A percentile compares a stretch with the other conserved stretches of the same genome.
Evolutionary conservation across 192 early-diverging fungal species (phyloP).

Genomic region (Backusella macrospora): DNA sequence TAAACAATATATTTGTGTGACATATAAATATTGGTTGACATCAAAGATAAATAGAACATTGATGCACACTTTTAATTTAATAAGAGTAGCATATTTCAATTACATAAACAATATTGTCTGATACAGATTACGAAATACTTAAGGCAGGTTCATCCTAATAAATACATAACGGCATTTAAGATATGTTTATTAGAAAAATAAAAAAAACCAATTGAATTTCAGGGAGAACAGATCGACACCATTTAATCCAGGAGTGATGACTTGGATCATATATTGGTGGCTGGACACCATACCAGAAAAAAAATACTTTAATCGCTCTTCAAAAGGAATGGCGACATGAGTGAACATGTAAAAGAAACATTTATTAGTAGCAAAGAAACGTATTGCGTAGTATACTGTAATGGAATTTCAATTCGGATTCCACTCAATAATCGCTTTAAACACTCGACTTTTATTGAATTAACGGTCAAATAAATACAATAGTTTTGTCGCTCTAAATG

Average conservation of each 20-base stretch:
- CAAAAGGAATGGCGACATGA: slow-evolving; percentile 8
- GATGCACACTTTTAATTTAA: not conserved
- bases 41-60: not conserved
- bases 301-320: slow-evolving; percentile 1
- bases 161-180: no score
- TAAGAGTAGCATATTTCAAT: not conserved
- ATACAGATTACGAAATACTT: no score
- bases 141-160: no score
- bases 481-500: not conserved
- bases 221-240: slow-evolving; percentile 4
- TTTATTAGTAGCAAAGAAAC: not conserved
- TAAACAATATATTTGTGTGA: slow-evolving; percentile 6
- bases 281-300: not conserved
- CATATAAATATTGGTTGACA: not conserved
- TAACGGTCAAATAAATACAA: not conserved
- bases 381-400: not conserved
- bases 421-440: not conserved
- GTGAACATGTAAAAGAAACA: not conserved
- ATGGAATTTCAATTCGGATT: not conserved
- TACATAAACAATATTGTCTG: not conserved
- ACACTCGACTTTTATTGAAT: not conserved
- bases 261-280: not conserved
- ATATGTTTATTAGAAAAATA: not conserved
- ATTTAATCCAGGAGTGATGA: not conserved
- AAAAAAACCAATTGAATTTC: not conserved